Evolutionary conservation across 2,329 filamentous ascomycete genomes (phyloP).

Genomic region (Emergomyces africanus): DNA sequence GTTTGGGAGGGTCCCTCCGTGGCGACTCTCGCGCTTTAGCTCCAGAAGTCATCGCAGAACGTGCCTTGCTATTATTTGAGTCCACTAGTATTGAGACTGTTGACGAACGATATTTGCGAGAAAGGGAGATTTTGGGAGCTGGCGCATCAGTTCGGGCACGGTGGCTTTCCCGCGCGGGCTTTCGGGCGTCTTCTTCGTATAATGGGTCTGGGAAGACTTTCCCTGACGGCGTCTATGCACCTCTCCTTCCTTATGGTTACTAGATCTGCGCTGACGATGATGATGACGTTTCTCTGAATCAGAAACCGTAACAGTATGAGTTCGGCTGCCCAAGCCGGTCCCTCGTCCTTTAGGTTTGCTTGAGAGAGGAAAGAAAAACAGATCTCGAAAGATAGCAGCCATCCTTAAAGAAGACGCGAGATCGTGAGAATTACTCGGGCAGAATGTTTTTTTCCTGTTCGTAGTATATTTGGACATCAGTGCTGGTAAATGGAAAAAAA

Average conservation of each 20-base stretch:
- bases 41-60: neutral
- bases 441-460: neutral
- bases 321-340: neutral
- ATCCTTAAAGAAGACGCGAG: neutral
- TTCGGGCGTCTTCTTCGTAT: neutral
- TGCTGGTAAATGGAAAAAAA: neutral
- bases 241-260: slow-evolving; percentile 1
- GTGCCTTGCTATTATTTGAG: neutral
- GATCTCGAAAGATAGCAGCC: neutral
- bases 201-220: neutral
- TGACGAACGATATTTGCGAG: neutral
- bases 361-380: neutral
- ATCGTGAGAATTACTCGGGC: neutral
- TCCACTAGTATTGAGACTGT: neutral
- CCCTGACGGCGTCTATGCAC: slow-evolving; percentile 1
- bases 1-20: neutral
- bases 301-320: neutral
- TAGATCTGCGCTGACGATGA: neutral
- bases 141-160: neutral
- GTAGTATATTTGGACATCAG: neutral
- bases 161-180: neutral
- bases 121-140: neutral
- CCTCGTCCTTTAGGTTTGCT: neutral
- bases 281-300: neutral
- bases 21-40: neutral